Base-by-base conservation (phyloP, 225 moss, liverwort and hornwort genomes). In the Antitrichia curtipendula region DNA sequence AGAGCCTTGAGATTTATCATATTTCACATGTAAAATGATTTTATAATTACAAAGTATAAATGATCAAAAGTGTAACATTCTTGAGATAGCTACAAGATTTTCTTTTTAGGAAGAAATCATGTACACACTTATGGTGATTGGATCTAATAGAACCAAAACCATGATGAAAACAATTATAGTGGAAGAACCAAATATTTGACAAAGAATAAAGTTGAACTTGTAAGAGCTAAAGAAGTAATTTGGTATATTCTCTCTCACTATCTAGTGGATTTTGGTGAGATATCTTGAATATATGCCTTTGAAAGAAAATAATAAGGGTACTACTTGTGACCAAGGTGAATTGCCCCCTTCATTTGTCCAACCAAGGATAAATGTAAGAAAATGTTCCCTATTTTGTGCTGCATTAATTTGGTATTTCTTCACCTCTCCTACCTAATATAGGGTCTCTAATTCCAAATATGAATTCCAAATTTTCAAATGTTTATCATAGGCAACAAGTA, bases 161-260 rank as follows among this genome's bases (percentile, higher is more conserved):
- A 77, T 54, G 10, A n/a, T 24, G 9, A n/a, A n/a, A 14, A 53
- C 3, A 47, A 54, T 22, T 16, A 36, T 52, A 24, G 23, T 14
- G 0, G 2, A 77, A 54, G 25, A 16, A n/a, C 5, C 10, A 53
- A n/a, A 77, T 36, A 9, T n/a, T 1, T 54, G n/a, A 2, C 2
- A 54, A 16, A 32, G 19, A 75, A 40, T 78, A 12, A 40, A 57
- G 5, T 28, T 28, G 38, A 78, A 27, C 17, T 40, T 78, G 7
- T 10, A 41, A 40, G 12, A 58, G 6, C 19, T 27, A 57, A 41
- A 58, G 28, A 57, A 40, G 18, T 40, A 40, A 57, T 8, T 40
- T n/a, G 16, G 10, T n/a, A 7, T 10, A 2, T 38, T 18, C 5
- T 28, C 23, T 74, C 38, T 58, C 11, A 53, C 23, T 56, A 27